Base-by-base conservation (phyloP, 2,329 filamentous ascomycete species). In the Chaetomium strumarium region DNA sequence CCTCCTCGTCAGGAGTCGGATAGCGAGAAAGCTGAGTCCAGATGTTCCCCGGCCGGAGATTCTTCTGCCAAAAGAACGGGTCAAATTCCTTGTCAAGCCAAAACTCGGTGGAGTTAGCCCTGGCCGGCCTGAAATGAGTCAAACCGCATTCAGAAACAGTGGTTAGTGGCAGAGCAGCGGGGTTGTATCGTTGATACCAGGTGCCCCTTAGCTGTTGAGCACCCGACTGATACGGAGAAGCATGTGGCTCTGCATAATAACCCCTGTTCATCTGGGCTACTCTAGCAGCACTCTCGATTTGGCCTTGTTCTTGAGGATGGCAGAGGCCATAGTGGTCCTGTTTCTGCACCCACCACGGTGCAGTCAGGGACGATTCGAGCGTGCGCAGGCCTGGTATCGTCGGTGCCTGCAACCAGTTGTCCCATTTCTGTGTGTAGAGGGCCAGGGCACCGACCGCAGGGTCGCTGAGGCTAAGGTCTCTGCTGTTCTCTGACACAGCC, bases 31-130 rank as follows among this genome's bases (percentile, higher is more conserved):
- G 34, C 4, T 36, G n/a, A 12, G 20, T 46, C 46, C 51, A 53
- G 14, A 49, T 39, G 13, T 49, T 42, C 13, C 46, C 51, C 2
- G 46, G 41, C 1, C 37, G 51, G 16, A 49, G 30, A 37, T 53
- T 53, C 30, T 49, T 53, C 42, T 46, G 41, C 51, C 51, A 53
- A 37, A 53, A 53, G 6, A 34, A n/a, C 9, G 51, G 46, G 13
- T 53, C 46, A 37, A 20, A 53, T 14, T 53, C 46, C 2, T 46
- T 31, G 16, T 53, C 51, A 9, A 36, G 14, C 41, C 36, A 49
- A 33, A 42, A 36, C 36, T 42, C 46, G 0, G 40, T 14, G 10
- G 46, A 46, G 30, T 7, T 9, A 6, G 14, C 17, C 19, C 36
- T 37, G 19, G 30, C 41, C 14, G 2, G 16, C 19, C 51, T 49